A percentile compares a stretch with the other conserved stretches of the same genome.
Evolutionary conservation across 2,329 filamentous ascomycete genomes (phyloP).

Genomic region (Tolypocladium capitatum): DNA sequence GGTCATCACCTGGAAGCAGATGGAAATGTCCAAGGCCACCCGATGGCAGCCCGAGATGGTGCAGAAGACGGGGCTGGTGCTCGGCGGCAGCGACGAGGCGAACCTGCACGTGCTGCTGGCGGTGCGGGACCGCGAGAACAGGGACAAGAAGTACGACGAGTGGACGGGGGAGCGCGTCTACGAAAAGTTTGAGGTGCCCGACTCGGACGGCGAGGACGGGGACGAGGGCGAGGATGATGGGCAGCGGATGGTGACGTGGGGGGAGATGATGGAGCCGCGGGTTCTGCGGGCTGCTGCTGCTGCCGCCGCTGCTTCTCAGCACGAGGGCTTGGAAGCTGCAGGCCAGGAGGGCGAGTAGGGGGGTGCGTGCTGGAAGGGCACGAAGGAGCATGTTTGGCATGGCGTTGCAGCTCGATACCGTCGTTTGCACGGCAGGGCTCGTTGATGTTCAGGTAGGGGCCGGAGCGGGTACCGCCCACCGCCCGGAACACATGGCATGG

Average conservation of each 20-base stretch:
- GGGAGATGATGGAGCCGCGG: constrained; percentile 54
- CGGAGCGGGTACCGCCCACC: too few species aligned
- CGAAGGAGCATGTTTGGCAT: not conserved
- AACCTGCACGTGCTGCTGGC: constrained; percentile 52
- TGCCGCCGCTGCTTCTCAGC: constrained; percentile 13
- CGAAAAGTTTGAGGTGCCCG: constrained; percentile 63
- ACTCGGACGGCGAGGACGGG: constrained; percentile 44
- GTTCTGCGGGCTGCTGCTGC: constrained; percentile 33
- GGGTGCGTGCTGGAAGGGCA: not conserved
- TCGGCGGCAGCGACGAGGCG: constrained; percentile 37
- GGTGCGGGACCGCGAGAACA: constrained; percentile 48
- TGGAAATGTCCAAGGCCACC: constrained; percentile 46
- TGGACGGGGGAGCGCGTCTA: constrained; percentile 61
- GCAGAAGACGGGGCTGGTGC: constrained; percentile 52
- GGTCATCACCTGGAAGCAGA: constrained; percentile 56
- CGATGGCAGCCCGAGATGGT: constrained; percentile 53
- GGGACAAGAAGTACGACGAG: constrained; percentile 48
- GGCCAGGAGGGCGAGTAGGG: not conserved
- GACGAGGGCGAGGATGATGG: constrained; percentile 47
- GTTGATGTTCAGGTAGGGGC: not conserved
- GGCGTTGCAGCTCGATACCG: not conserved
- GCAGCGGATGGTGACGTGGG: constrained; percentile 43
- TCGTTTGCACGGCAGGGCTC: not conserved
- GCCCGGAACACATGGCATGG: not conserved
- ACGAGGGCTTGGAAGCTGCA: constrained; percentile 1